Percentiles rank a stretch among this genome's conserved stretches.
phyloP scores from a whole-genome alignment of 305 asterid genomes.

The Fraxinus sp. region DNA sequence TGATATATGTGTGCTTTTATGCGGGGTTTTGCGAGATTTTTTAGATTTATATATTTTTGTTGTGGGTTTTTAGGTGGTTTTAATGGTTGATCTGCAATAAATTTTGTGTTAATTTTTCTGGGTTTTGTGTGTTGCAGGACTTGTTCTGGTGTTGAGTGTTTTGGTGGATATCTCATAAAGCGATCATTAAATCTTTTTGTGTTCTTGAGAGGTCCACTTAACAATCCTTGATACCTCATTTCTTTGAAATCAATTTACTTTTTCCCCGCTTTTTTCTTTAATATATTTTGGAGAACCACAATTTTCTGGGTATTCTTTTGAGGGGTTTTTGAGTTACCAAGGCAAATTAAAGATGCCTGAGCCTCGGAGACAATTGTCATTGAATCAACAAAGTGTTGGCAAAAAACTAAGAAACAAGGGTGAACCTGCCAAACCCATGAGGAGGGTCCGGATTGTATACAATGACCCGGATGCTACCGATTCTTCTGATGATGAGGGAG shows the following conservation, averaged over 20 bases:
- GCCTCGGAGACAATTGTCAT: conserved; percentile 29
- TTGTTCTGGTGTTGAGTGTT: conserved; percentile 86
- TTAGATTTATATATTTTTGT: background rate
- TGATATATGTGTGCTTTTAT: background rate
- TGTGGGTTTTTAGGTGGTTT: background rate
- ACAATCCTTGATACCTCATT: background rate
- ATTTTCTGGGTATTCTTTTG: conserved; percentile 34
- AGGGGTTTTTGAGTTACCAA: conserved; percentile 25
- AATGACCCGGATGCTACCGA: conserved; percentile 53
- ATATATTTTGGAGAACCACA: conserved; percentile 25
- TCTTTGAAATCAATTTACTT: background rate
- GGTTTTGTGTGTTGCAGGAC: conserved; percentile 56
- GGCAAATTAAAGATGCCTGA: conserved; percentile 33
- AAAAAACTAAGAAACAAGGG: conserved; percentile 28
- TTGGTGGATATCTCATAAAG: conserved; percentile 90
- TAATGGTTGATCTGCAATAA: background rate
- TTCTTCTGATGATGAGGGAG: conserved; percentile 45
- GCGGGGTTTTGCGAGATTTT: background rate
- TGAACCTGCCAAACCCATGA: conserved; percentile 17
- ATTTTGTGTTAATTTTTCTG: conserved; percentile 6
- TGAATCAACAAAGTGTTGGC: conserved; percentile 21
- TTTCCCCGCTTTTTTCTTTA: conserved; percentile 1
- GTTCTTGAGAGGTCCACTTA: conserved; percentile 58
- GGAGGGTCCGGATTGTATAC: conserved; percentile 37
- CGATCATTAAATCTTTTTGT: conserved; percentile 51